These are phyloP conservation scores for Ilyonectria sp. DNA, from an alignment of 2,329 filamentous ascomycete species.

Conservation along the genomic window DNA sequence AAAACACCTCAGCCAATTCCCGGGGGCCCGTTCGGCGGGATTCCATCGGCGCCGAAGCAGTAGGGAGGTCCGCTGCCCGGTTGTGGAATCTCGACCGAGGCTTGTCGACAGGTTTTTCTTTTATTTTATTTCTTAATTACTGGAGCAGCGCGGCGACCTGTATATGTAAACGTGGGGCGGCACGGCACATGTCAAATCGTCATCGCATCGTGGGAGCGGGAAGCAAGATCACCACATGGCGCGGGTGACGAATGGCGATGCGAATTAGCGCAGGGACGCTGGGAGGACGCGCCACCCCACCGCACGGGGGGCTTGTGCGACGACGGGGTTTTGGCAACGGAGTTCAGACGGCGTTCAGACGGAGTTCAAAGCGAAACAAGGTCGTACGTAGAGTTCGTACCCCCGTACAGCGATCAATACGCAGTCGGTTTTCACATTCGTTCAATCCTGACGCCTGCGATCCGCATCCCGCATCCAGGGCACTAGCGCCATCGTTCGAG, in stretches of 20 bases:
- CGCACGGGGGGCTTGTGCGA: not conserved
- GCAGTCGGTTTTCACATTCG: conserved; percentile 9
- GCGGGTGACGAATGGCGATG: conserved; percentile 15
- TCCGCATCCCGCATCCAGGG: not conserved
- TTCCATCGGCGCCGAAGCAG: conserved; percentile 12
- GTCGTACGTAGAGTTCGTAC: not conserved
- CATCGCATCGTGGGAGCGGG: not conserved
- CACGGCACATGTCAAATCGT: not conserved
- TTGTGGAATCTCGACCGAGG: conserved; percentile 10
- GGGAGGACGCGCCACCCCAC: not conserved
- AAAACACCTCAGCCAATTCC: conserved; percentile 23
- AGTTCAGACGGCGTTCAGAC: conserved; percentile 10
- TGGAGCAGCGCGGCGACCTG: too few species aligned
- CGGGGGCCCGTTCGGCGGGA: not conserved
- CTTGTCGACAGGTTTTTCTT: not conserved
- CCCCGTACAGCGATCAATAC: not conserved
- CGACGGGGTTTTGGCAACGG: not conserved
- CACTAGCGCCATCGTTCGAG: conserved; percentile 23
- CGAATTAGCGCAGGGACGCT: not conserved
- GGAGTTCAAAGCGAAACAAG: not conserved
- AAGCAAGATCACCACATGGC: conserved; percentile 11
- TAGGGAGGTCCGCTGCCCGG: not conserved
- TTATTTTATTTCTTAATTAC: not conserved
- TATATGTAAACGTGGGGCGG: too few species aligned
- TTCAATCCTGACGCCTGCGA: not conserved